Evolutionary conservation across 441 rosid genomes (phyloP), one percentile per base, ranked within the genome.

Genomic region (Erodium texanum): DNA sequence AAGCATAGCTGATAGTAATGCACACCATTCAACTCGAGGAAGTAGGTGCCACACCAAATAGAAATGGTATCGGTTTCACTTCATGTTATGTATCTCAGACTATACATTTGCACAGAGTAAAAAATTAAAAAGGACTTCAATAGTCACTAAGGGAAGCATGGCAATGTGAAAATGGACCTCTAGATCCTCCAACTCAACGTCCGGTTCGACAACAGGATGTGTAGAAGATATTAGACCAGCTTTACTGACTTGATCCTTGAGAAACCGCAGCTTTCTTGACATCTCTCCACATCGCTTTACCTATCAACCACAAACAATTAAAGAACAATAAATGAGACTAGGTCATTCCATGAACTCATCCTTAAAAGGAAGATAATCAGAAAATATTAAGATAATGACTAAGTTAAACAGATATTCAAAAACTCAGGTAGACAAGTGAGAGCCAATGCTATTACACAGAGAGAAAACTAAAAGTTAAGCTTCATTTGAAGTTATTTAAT

Each of bases 271-370:
- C 82, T 94, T 94, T 77, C 99, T 87, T 61, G 97, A 90, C 98
- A 92, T 94, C 82, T 94, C 99, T 69, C 96, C 98, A 15, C 99
- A 94, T 68, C 97, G 84, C 76, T 94, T 94, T 66, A 92, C 97
- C 99, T 94, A 78, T 74, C 54, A 78, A 65, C 10, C 63, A 63
- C 78, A 32, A 32, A 32, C 36, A 32, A 32, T 32, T 54, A 67
- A 72, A 43, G 8, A 69, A 54, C 64, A 78, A 71, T 70, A 67
- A 19, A 77, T 43, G n/a, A 15, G 15, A 43, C 50, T 43, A 43
- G 50, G 5, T 3, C n/a, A 43, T 43, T 43, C 50, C 2, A 16
- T 12, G n/a, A 43, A 43, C 50, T 43, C 50, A 43, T 43, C 14
- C 50, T 15, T 43, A 15, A 43, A 43, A 43, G 2, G n/a, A 5